A percentile compares a stretch with the other conserved stretches of the same genome.
Evolutionary conservation across 371 early-diverging fungal species (phyloP).

Genomic region (Saksenaea oblongispora): DNA sequence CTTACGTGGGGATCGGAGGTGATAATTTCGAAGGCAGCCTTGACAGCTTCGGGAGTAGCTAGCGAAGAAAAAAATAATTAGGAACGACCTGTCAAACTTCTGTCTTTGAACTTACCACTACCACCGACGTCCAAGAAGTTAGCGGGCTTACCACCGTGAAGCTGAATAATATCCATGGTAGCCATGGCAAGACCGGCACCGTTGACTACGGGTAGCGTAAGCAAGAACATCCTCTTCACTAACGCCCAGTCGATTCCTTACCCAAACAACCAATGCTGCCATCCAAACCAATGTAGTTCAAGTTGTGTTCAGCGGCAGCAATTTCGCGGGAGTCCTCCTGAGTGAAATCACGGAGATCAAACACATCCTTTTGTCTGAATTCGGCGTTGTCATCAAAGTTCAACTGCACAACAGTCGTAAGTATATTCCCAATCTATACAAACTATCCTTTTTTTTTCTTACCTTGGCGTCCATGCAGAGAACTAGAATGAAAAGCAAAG

Average conservation of each 20-base stretch:
- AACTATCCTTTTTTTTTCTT: constrained; percentile 3
- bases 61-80: neutral
- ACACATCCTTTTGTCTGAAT: constrained; percentile 94
- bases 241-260: constrained; percentile 13
- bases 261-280: constrained; percentile 80
- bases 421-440: constrained; percentile 21
- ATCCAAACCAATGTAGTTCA: constrained; percentile 99
- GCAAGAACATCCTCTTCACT: neutral
- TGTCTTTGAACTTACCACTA: constrained; percentile 40
- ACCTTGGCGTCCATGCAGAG: constrained; percentile 59
- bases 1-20: constrained; percentile 85
- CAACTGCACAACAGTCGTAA: constrained; percentile 93
- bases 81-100: no score
- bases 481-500: constrained; percentile 19
- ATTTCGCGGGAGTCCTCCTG: constrained; percentile 99
- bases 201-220: constrained; percentile 67
- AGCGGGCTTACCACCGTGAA: constrained; percentile 98
- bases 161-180: constrained; percentile 99
- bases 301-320: constrained; percentile 92
- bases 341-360: constrained; percentile 84
- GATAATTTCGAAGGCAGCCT: constrained; percentile 98
- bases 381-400: constrained; percentile 99
- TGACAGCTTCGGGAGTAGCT: constrained; percentile 94
- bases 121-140: constrained; percentile 99
- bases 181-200: constrained; percentile 99